Percentiles rank a stretch among this genome's conserved stretches.
Evolutionary conservation across 2,329 filamentous ascomycete species (phyloP).

Genomic region (Fusarium euwallaceae): DNA sequence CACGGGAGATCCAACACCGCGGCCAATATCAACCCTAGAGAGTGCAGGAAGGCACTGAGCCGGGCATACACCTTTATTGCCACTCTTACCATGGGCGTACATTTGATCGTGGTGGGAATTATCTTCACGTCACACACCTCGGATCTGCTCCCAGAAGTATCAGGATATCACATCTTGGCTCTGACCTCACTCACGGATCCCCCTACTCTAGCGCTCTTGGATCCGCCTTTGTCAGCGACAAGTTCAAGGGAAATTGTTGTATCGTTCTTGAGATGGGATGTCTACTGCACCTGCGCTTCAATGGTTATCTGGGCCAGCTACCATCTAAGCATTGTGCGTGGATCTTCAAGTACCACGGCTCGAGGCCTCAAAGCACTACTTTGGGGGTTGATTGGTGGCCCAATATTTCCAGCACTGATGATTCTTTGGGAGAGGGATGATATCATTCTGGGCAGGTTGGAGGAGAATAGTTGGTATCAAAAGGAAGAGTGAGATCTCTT

Average conservation of each 20-base stretch:
- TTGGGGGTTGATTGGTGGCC: slow-evolving; percentile 29
- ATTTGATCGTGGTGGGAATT: slow-evolving; percentile 19
- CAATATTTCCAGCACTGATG: slow-evolving; percentile 35
- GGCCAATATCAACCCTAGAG: background rate
- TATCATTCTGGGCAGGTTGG: slow-evolving; percentile 3
- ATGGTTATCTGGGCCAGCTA: slow-evolving; percentile 36
- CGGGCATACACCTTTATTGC: slow-evolving; percentile 28
- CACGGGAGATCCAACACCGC: background rate
- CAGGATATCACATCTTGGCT: slow-evolving; percentile 24
- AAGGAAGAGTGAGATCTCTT: slow-evolving; percentile 16
- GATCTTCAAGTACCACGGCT: background rate
- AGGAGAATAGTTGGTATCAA: background rate
- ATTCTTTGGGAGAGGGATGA: slow-evolving; percentile 32
- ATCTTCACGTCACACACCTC: slow-evolving; percentile 13
- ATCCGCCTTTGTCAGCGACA: slow-evolving; percentile 15
- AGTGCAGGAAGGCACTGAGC: slow-evolving; percentile 2
- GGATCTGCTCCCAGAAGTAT: slow-evolving; percentile 3
- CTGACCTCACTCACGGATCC: slow-evolving; percentile 28
- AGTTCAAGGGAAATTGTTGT: slow-evolving; percentile 33
- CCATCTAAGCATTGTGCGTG: slow-evolving; percentile 11
- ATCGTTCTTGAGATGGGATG: slow-evolving; percentile 39
- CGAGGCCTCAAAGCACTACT: background rate
- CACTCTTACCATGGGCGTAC: background rate
- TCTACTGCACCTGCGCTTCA: slow-evolving; percentile 36
- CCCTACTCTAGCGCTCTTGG: slow-evolving; percentile 29